Conservation (phyloP, 495 filamentous ascomycete species). For the Lindgomyces ingoldianus region DNA sequence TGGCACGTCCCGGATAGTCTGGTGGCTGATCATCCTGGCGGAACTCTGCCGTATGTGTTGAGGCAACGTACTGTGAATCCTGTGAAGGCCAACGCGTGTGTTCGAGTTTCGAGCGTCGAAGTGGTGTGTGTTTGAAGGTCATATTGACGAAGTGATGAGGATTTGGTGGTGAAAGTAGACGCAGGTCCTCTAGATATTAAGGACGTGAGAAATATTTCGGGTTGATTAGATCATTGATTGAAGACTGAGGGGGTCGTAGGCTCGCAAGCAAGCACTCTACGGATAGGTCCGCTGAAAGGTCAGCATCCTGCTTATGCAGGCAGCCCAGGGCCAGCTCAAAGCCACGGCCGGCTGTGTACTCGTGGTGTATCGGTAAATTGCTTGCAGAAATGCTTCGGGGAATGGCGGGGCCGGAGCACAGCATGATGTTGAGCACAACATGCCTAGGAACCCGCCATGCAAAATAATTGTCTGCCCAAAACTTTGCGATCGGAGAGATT, state of each 20-base stretch:
- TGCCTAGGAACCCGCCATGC: neutral
- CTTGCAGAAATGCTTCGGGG: neutral
- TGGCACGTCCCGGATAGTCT: conserved; percentile 10
- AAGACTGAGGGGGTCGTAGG: neutral
- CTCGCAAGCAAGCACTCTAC: neutral
- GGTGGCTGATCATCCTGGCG: neutral
- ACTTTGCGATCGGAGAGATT: neutral
- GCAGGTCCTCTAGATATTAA: neutral
- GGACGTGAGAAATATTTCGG: neutral
- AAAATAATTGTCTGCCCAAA: neutral
- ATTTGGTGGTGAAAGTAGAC: neutral
- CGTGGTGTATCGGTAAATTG: neutral
- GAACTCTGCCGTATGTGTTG: neutral
- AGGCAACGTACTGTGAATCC: too few species aligned
- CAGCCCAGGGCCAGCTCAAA: neutral
- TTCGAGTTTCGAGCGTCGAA: neutral
- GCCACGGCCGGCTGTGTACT: neutral
- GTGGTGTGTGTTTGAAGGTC: neutral
- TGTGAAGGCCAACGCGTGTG: neutral
- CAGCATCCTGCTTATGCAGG: neutral
- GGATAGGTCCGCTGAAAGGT: neutral
- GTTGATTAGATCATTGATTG: neutral
- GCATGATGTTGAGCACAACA: neutral
- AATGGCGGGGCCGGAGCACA: neutral
- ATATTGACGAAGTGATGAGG: neutral